Base-by-base conservation (phyloP, 108 stramenopile genomes). In the Cyclostephanos invisitatus region DNA sequence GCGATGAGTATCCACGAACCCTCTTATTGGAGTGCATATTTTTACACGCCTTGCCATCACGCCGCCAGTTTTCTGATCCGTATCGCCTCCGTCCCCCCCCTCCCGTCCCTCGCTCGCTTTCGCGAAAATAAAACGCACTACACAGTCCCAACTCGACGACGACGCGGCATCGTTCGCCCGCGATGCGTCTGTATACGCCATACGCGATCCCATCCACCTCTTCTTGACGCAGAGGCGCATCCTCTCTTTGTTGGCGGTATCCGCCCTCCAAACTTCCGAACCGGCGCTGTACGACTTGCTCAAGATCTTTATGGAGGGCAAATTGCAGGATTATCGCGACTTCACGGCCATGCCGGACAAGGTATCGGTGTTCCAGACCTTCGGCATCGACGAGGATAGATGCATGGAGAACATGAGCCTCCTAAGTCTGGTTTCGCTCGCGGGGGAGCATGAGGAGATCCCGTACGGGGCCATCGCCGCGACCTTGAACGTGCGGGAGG, bases 301-400 rank as follows among this genome's bases (percentile, higher is more conserved):
- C 78, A 75, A 86, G 64, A 80, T 94, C 54, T 87, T 94, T 66
- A 86, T 89, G 69, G 89, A 91, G 75, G 90, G 90, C 2, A 90
- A 89, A 58, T 76, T 94, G 47, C 86, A 90, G 62, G 93, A 94
- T 53, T 94, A 90, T 63, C 84, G 51, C 84, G 87, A 74, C 58
- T 88, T 62, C 58, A 89, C 60, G 64, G 68, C 63, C 81, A 91
- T 62, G 91, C 87, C 59, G 29, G 88, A 87, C 15, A 87, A 88
- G 66, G 67, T 62, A 20, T 42, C 73, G 22, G 81, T 90, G 42
- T 80, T 90, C 38, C 25, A 74, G 25, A 72, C 72, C 49, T 89
- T 80, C 60, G 83, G 78, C 20, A 65, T 94, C 24, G 51, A 87
- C 35, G 75, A 86, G 47, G 86, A 79, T 17, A 77, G 73, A 35